phyloP scores from a whole-genome alignment of 495 filamentous ascomycete species.

The Bacidia gigantensis region DNA sequence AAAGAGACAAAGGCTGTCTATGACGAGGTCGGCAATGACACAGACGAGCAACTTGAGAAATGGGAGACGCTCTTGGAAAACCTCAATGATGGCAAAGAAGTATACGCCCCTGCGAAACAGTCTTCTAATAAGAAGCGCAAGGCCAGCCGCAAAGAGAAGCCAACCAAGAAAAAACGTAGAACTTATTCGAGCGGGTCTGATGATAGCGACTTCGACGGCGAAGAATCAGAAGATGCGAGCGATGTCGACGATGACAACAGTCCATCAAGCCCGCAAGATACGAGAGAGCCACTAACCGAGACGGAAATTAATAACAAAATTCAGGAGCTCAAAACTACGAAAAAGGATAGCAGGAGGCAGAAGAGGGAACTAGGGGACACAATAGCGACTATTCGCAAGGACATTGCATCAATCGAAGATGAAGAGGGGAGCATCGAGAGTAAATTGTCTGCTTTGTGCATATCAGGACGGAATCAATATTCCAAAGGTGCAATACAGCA shows the following conservation, averaged over 20 bases:
- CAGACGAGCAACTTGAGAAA: slow-evolving; percentile 28
- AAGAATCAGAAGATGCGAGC: slow-evolving; percentile 7
- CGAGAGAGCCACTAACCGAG: slow-evolving; percentile 22
- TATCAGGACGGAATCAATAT: slow-evolving; percentile 40
- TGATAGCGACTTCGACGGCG: slow-evolving; percentile 17
- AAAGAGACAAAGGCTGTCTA: slow-evolving; percentile 25
- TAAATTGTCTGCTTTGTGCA: slow-evolving; percentile 34
- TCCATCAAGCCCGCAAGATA: slow-evolving; percentile 8
- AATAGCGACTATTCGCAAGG: slow-evolving; percentile 19
- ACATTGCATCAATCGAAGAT: slow-evolving; percentile 20
- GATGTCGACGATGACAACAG: slow-evolving; percentile 13
- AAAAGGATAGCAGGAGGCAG: slow-evolving; percentile 25
- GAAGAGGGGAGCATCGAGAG: slow-evolving; percentile 24
- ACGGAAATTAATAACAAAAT: slow-evolving; percentile 26
- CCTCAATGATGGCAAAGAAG: slow-evolving; percentile 32
- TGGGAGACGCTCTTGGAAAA: slow-evolving; percentile 36
- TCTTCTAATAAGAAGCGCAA: slow-evolving; percentile 21
- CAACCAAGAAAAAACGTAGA: slow-evolving; percentile 15
- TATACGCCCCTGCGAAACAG: slow-evolving; percentile 31
- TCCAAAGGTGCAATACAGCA: slow-evolving; percentile 36
- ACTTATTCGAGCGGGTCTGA: slow-evolving; percentile 15
- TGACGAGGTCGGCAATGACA: slow-evolving; percentile 21
- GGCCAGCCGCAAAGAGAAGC: slow-evolving; percentile 22
- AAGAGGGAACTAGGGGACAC: slow-evolving; percentile 21
- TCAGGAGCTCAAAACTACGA: slow-evolving; percentile 24